Evolutionary conservation across 805 yeast species (phyloP), one percentile per base, ranked within the genome.

Genomic region (Starmerella geochares): DNA sequence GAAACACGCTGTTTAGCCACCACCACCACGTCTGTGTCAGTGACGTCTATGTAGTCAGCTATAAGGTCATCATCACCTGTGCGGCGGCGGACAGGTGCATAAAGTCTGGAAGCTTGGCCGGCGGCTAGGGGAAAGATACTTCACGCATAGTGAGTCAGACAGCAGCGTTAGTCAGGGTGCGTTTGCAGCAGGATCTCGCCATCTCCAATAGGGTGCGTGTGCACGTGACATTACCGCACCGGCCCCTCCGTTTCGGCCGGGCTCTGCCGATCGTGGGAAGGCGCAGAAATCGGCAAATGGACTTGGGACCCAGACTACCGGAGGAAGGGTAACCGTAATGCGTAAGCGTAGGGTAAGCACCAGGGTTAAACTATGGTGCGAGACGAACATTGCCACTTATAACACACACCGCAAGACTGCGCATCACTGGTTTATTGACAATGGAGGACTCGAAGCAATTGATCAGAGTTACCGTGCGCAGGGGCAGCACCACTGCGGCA

Each of bases 381-480:
- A 25, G 32, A 16, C 23, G 6, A 24, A 40, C 42, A 19, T 40
- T 40, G 44, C 44, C 44, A 40, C 44, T 40, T 27, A 40, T 40
- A 19, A 19, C 32, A 27, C 44, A 16, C n/a, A 40, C 44, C 44
- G 44, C 44, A 40, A 40, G 33, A 27, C 27, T 21, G 27, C 32
- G 24, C 17, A 27, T 19, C 6, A 23, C 31, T 14, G 27, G 5
- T 23, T 10, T 24, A 9, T 3, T 5, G 16, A 17, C 8, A 40
- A 40, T 40, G 44, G 50, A 41, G 46, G 53, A 49, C 25, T 48
- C 48, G 36, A 49, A 47, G 38, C 56, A 52, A 45, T 50, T 57
- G 51, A 58, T 58, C 36, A 43, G 57, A 16, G 60, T 58, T 19
- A 55, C 60, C 10, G 60, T 59, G 20, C 57, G 57, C 24, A 49